These are phyloP conservation scores for Eucalyptus tenuipes DNA, from an alignment of 345 rosid genomes.

Conservation along the genomic window DNA sequence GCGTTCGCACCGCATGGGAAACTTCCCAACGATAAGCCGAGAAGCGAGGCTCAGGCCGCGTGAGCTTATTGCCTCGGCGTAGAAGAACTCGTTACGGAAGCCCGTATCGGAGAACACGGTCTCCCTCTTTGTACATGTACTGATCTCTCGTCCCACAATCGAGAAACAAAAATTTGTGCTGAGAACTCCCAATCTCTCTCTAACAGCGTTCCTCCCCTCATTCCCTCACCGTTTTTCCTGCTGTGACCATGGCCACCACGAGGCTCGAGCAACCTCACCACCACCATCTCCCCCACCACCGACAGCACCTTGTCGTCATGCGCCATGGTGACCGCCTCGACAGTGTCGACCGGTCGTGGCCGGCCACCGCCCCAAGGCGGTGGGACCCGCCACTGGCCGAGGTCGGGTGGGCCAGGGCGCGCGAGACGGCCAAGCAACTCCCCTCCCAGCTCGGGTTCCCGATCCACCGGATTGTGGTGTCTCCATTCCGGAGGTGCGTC, in stretches of 20 bases:
- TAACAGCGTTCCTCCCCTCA: not conserved
- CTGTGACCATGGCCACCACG: not conserved
- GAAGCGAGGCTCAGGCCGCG: too few relatives aligned
- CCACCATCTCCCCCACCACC: not conserved
- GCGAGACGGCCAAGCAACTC: constrained; percentile 30
- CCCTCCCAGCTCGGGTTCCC: constrained; percentile 35
- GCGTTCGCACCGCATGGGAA: not conserved
- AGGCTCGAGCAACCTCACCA: not conserved
- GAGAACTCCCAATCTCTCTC: not conserved
- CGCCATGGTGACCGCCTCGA: constrained; percentile 92
- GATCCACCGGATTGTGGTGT: constrained; percentile 71
- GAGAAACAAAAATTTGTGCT: not conserved
- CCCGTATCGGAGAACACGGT: not conserved
- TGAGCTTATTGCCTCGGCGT: rapidly evolving
- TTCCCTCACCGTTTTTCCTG: not conserved
- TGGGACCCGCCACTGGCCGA: constrained; percentile 76
- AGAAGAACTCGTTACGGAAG: not conserved
- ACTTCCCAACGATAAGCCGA: not conserved
- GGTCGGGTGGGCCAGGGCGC: constrained; percentile 42
- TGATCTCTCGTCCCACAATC: not conserved
- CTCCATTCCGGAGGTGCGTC: constrained; percentile 80
- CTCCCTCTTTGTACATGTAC: not conserved
- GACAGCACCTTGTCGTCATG: constrained; percentile 69
- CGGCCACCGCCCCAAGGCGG: constrained; percentile 36
- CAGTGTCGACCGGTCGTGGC: constrained; percentile 50